Evolutionary conservation across 148 eudicot genomes (phyloP), one percentile per base, ranked within the genome.

Genomic region (Chenopodium berlandieri): DNA sequence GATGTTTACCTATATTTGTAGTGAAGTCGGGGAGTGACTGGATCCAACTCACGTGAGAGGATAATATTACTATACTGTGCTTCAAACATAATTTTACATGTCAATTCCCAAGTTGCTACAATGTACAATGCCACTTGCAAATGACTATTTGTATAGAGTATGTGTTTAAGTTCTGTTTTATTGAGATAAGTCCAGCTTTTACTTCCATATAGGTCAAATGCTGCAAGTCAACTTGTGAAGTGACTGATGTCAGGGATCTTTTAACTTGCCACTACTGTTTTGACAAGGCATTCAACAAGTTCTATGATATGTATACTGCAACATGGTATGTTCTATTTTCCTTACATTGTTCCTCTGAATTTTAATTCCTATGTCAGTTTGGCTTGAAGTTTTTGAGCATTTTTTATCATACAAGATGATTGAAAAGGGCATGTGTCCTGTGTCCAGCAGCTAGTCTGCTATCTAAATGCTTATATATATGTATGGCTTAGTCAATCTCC

Each of bases 281-380:
- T 73, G 87, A 90, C 77, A 94, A 94, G 87, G 97, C 98, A 48
- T 94, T 91, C 71, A 95, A 94, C 87, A 94, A 92, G 88, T 92
- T 90, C 86, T 94, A 94, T 82, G 91, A 94, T 84, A 92, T 92
- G 97, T 91, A 87, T 71, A 84, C 94, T 70, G 97, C 93, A 80
- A 88, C 93, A 52, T 94, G 98, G 98, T 94, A 90, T 71, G 86
- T 54, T 60, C 56, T 75, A 22, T 71, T 34, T 68, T 81, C 56
- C 73, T 69, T 78, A 23, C 23, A 11, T 47, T 31, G 22, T 32
- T 34, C 12, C 32, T 54, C 75, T 44, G 56, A 71, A 58, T 44
- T 74, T 34, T 62, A 20, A 46, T 27, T 76, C n/a, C 46, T 75
- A 44, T 22, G 32, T 60, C 64, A 37, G 10, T 37, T 20, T 82